Percentiles rank a stretch among this genome's conserved stretches.
Evolutionary conservation across 192 early-diverging fungal species (phyloP).

Genomic region (Backusella psychrophila): DNA sequence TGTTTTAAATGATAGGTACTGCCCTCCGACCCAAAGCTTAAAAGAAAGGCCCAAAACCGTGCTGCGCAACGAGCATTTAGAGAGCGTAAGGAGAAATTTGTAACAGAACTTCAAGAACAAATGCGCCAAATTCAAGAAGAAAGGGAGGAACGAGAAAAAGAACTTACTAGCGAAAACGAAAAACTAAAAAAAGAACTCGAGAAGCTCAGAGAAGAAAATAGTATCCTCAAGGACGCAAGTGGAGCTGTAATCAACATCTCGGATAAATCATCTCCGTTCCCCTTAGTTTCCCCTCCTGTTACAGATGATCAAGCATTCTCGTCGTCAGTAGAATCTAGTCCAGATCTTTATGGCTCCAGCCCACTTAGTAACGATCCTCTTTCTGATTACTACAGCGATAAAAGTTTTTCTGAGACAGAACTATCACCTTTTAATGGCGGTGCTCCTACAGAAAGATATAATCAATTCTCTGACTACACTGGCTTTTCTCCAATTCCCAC

Average conservation of each 20-base stretch:
- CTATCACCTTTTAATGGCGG: background rate
- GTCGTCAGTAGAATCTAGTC: background rate
- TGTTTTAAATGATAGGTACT: slow-evolving; percentile 7
- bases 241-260: background rate
- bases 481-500: background rate
- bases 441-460: background rate
- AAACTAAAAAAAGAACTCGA: slow-evolving; percentile 50
- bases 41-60: slow-evolving; percentile 40
- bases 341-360: background rate
- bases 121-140: slow-evolving; percentile 64
- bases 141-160: slow-evolving; percentile 59
- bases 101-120: slow-evolving; percentile 76
- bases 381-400: background rate
- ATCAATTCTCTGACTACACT: background rate
- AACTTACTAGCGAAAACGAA: slow-evolving; percentile 37
- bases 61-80: slow-evolving; percentile 69
- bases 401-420: background rate
- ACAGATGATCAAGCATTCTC: slow-evolving; percentile 5
- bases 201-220: slow-evolving; percentile 48
- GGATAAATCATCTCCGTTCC: background rate
- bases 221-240: slow-evolving; percentile 38
- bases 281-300: background rate
- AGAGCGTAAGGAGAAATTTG: slow-evolving; percentile 81
- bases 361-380: slow-evolving; percentile 4
- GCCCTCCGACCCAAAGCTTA: slow-evolving; percentile 20